Percentiles rank a stretch among this genome's conserved stretches.
Conservation (phyloP, 2,329 filamentous ascomycete species). For the Colletotrichum zoysiae region DNA sequence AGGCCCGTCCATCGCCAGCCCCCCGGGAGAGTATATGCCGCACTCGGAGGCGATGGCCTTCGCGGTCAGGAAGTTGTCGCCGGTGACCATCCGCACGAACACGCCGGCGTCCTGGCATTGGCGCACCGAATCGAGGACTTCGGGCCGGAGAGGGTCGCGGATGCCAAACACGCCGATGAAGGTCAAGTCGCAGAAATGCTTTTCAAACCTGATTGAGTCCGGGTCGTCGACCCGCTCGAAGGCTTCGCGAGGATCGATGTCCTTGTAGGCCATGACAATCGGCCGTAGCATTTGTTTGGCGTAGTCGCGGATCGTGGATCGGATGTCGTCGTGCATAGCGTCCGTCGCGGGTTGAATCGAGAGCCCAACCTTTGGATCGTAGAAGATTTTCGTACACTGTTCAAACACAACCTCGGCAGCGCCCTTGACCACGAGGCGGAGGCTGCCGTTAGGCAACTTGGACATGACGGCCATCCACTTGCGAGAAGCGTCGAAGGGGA, state of each 20-base stretch:
- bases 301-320: conserved; percentile 61
- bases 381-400: conserved; percentile 56
- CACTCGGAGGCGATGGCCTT: conserved; percentile 81
- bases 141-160: conserved; percentile 60
- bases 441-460: conserved; percentile 59
- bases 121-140: conserved; percentile 56
- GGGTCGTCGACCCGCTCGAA: conserved; percentile 35
- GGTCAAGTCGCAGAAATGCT: conserved; percentile 55
- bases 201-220: conserved; percentile 38
- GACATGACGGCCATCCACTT: conserved; percentile 70
- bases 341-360: conserved; percentile 48
- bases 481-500: conserved; percentile 66
- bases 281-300: conserved; percentile 76
- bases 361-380: conserved; percentile 57
- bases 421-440: conserved; percentile 68
- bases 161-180: conserved; percentile 66
- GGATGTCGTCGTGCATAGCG: conserved; percentile 49
- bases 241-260: conserved; percentile 63
- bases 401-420: conserved; percentile 68
- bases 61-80: conserved; percentile 72
- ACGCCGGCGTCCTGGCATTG: conserved; percentile 60
- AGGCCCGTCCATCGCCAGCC: conserved; percentile 77
- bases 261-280: conserved; percentile 74
- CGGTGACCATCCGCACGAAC: conserved; percentile 63
- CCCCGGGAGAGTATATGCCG: conserved; percentile 72